These are phyloP conservation scores for Diplogelasinospora grovesii DNA, from an alignment of 495 filamentous ascomycete genomes.

Conservation along the genomic window DNA sequence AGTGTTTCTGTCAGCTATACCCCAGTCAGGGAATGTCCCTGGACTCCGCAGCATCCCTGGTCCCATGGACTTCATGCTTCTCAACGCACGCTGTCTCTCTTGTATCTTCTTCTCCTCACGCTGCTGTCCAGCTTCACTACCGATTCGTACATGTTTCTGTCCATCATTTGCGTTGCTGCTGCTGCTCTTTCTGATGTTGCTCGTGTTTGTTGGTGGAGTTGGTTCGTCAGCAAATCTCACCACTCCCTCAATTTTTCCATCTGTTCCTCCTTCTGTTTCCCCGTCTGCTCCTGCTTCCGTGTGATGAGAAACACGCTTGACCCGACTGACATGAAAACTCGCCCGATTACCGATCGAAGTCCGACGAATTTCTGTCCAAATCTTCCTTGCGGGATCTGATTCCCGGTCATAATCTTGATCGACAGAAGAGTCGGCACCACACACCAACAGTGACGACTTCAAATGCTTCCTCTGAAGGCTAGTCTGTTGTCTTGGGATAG, in stretches of 20 bases:
- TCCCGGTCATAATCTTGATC: constrained; percentile 15
- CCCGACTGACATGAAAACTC: constrained; percentile 14
- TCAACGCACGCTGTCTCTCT: neutral
- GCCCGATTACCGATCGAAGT: constrained; percentile 21
- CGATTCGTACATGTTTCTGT: no score
- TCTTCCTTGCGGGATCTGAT: constrained; percentile 37
- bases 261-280: neutral
- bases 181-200: neutral
- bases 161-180: neutral
- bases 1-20: no score
- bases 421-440: no score
- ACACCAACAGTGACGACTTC: neutral
- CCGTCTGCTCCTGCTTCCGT: constrained; percentile 5
- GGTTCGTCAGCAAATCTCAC: no score
- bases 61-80: constrained; percentile 1
- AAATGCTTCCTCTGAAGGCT: constrained; percentile 17
- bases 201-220: neutral
- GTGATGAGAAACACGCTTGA: constrained; percentile 5
- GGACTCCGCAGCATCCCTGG: neutral
- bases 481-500: constrained; percentile 25
- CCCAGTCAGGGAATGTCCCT: no score
- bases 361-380: constrained; percentile 40
- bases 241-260: neutral
- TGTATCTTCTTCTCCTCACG: neutral
- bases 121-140: no score